Evolutionary conservation across 495 filamentous ascomycete species (phyloP), one percentile per base, ranked within the genome.

Genomic region (Tuber aestivum): DNA sequence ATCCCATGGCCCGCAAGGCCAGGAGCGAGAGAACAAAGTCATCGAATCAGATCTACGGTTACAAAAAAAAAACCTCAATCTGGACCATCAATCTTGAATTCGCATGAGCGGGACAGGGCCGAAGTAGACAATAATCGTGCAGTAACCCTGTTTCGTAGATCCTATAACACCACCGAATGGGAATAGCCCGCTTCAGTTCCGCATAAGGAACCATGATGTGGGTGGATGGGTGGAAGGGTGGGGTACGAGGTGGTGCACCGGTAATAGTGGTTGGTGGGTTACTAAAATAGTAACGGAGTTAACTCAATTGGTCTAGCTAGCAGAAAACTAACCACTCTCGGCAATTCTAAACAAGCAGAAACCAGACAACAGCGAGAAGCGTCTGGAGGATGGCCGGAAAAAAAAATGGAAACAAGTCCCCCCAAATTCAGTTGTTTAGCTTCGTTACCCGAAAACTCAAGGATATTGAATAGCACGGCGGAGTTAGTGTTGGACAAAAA

Each of bases 271-370:
- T 65, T 65, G 27, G 56, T 32, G 56, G 56, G 56, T 16, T 18
- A 65, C 35, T 27, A 65, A 65, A 65, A 65, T 65, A 65, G 56
- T 65, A 65, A 65, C 56, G 56, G 56, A 35, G 56, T 65, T 35
- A 65, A 65, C n/a, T 12, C n/a, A 61, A 35, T 27, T 35, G 32
- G 56, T 65, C 56, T 1, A 16, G 16, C 56, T 10, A 65, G 27
- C 27, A 65, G n/a, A 65, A 35, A 65, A 18, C 27, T 16, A 18
- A 65, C 27, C 56, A 32, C 56, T 65, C 56, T 65, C 35, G 56
- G 56, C 56, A 65, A 35, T 35, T 65, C 56, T 18, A 65, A 32
- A 65, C 56, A 65, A 18, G 3, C 12, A 35, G 56, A 65, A 10
- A 32, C 56, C 12, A 27, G 27, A 35, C 27, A 65, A 65, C 56